Base-by-base conservation (phyloP, 2,329 filamentous ascomycete genomes). In the Arthrocladium fulminans region DNA sequence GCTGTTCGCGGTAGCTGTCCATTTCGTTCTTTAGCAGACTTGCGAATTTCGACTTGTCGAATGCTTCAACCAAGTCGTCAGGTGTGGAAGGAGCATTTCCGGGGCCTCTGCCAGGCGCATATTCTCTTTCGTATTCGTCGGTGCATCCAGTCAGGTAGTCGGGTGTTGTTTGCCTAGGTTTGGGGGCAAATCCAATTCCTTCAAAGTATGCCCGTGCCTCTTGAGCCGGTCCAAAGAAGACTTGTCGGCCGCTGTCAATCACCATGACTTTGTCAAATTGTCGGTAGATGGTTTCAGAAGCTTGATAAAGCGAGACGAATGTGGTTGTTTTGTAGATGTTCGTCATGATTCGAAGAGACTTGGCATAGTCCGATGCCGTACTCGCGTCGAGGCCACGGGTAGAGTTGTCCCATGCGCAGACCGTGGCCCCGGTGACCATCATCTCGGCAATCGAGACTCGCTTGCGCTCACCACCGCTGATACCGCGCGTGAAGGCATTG, bases 241-340 rank as follows among this genome's bases (percentile, higher is more conserved):
- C 83, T 62, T 88, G 81, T 23, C 76, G 77, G 1, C 86, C 86
- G 34, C 78, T 76, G 52, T 89, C 84, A 48, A 92, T 85, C 29
- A 89, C 83, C 59, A 94, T 70, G 10, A 92, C 86, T 65, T 90
- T 92, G 70, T 94, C 86, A 53, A 90, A 89, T 27, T 81, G 78
- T 19, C 73, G 73, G 67, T 86, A 89, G 52, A 90, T 87, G 58
- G 80, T 88, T 65, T 92, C 85, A 0, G 83, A 88, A 0, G 86
- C 86, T 62, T 94, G 87, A 64, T 94, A 94, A 0, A 94, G 71
- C 0, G 87, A 88, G 1, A 94, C 86, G 52, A 92, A 89, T 0
- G 87, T 92, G 1, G 84, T 86, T 0, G 83, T 88, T 62, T 84
- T 80, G 74, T 88, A 88, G 47, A 92, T 79, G 63, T 92, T 84